phyloP scores from a whole-genome alignment of 2,329 filamentous ascomycete species.

The Colletotrichum camelliae region DNA sequence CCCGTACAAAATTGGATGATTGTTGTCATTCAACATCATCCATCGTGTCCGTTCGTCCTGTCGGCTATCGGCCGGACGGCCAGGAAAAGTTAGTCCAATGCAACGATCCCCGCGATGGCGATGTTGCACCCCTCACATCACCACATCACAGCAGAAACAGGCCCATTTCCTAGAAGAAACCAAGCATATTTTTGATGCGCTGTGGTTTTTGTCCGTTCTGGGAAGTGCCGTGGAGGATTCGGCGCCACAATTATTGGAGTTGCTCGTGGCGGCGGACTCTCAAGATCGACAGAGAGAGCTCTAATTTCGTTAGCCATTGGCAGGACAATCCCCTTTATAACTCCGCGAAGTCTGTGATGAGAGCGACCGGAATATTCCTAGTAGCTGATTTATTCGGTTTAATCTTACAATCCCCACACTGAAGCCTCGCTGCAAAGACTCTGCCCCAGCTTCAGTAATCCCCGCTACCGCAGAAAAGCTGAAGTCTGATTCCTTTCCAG shows the following conservation, averaged over 20 bases:
- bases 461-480: neutral
- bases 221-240: neutral
- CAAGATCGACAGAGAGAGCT: neutral
- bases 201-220: neutral
- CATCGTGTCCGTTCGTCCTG: neutral
- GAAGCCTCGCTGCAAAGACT: neutral
- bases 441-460: neutral
- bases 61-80: neutral
- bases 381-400: neutral
- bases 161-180: neutral
- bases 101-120: neutral
- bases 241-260: neutral
- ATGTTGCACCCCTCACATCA: neutral
- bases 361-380: neutral
- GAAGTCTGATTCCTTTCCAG: neutral
- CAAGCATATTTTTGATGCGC: neutral
- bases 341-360: neutral
- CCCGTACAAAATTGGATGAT: neutral
- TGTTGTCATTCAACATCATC: neutral
- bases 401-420: neutral
- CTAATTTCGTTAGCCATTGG: accelerated
- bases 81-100: neutral
- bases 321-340: neutral
- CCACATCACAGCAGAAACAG: neutral
- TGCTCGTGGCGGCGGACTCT: neutral